Evolutionary conservation across 441 rosid species (phyloP), one percentile per base, ranked within the genome.

Genomic region (Flueggea neowawraea): DNA sequence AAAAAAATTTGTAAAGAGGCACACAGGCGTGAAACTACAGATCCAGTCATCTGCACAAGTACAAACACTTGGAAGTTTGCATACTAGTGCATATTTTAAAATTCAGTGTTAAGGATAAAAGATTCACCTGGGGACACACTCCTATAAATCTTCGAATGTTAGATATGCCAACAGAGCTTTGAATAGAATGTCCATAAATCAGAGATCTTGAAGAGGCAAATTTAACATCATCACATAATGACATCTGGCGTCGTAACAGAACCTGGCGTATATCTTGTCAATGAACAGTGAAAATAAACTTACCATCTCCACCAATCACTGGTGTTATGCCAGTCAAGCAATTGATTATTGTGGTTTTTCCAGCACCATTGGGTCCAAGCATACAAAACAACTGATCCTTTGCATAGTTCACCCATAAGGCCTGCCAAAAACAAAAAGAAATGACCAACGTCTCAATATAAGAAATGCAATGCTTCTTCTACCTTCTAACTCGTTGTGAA

Each of bases 321-420:
- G 96, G 90, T 68, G 89, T 82, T 70, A 91, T 76, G 53, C 97
- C 99, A 31, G 97, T 91, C 77, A 91, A 78, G 74, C 97, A 94
- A 68, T 82, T 89, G 60, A 94, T 94, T 44, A 84, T 73, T 63
- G 99, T 91, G 54, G 99, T 94, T 75, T 94, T 94, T 70, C 99
- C 99, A 22, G 96, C 99, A 45, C 99, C 99, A 63, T 91, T 94
- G 51, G 97, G 99, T 61, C 99, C 99, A 59, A 94, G 97, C 65
- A 94, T 92, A 80, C 97, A 90, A 72, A 94, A 94, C 50, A 90
- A 71, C 67, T 94, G 96, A 76, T 94, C 90, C 75, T 87, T 83
- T 13, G 86, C 76, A 59, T 87, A 81, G 76, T 89, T 94, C 75
- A 91, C 67, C 94, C 96, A 94, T 65, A 94, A 68, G n/a, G 87